Evolutionary conservation across 1,284 basidiomycete genomes (phyloP).

Genomic region (Pyrrhoderma lamaoense): DNA sequence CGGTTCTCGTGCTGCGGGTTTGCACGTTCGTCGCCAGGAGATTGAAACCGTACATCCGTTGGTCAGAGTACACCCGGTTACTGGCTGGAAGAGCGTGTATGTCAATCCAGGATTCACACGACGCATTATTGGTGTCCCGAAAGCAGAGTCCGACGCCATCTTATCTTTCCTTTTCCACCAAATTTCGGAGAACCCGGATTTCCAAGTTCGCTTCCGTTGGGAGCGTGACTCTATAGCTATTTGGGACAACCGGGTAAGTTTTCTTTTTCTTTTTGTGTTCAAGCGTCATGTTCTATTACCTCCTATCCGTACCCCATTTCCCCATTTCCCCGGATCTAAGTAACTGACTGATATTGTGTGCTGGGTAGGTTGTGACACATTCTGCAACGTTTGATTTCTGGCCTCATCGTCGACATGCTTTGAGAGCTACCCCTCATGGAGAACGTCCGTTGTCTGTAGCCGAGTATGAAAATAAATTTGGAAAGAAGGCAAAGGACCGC

Average conservation of each 20-base stretch:
- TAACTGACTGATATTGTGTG: not conserved
- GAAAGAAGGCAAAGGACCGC: slow-evolving; percentile 59
- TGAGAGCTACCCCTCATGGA: slow-evolving; percentile 77
- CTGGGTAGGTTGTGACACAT: slow-evolving; percentile 56
- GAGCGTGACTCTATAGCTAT: slow-evolving; percentile 59
- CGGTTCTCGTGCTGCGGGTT: slow-evolving; percentile 55
- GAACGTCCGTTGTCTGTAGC: slow-evolving; percentile 71
- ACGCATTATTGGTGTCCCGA: slow-evolving; percentile 68
- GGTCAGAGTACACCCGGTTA: slow-evolving; percentile 70
- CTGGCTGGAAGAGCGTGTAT: slow-evolving; percentile 62
- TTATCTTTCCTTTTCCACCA: slow-evolving; percentile 65
- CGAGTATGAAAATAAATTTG: slow-evolving; percentile 58
- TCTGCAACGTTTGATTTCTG: slow-evolving; percentile 74
- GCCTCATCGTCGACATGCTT: slow-evolving; percentile 66
- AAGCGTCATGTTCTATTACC: not conserved
- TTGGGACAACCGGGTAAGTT: slow-evolving; percentile 65
- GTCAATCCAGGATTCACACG: slow-evolving; percentile 54
- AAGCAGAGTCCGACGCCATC: slow-evolving; percentile 71
- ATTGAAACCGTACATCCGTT: slow-evolving; percentile 66
- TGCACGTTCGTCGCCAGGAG: slow-evolving; percentile 55
- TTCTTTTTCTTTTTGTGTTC: not conserved
- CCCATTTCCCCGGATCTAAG: not conserved
- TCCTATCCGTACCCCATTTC: slow-evolving; percentile 11
- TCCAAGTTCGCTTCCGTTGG: slow-evolving; percentile 70
- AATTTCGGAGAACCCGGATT: slow-evolving; percentile 60